Conservation (phyloP, 2,329 filamentous ascomycete genomes). For the Lasiodiplodia theobromae region DNA sequence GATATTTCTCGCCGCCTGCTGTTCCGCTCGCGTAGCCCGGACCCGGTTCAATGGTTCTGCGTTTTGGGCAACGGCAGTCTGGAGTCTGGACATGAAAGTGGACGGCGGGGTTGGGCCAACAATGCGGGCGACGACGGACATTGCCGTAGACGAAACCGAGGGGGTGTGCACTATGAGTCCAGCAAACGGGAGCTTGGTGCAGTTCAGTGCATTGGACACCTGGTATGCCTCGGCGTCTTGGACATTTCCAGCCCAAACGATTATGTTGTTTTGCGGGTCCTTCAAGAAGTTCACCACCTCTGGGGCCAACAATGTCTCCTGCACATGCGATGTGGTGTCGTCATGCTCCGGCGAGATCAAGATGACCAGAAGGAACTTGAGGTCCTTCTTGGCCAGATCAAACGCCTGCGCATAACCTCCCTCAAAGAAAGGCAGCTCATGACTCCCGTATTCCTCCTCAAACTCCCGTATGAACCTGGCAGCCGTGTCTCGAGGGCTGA, state of each 20-base stretch:
- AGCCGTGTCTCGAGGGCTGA: constrained; percentile 87
- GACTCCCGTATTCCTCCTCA: constrained; percentile 86
- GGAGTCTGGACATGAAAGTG: constrained; percentile 79
- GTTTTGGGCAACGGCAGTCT: constrained; percentile 75
- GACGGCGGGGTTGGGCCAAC: constrained; percentile 73
- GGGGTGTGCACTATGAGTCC: constrained; percentile 88
- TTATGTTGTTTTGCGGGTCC: constrained; percentile 76
- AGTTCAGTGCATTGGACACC: constrained; percentile 83
- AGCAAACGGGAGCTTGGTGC: constrained; percentile 91
- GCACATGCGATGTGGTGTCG: constrained; percentile 82
- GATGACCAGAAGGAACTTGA: constrained; percentile 90
- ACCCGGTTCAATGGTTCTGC: constrained; percentile 76
- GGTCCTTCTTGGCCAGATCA: constrained; percentile 85
- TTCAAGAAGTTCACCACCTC: constrained; percentile 78
- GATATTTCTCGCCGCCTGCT: constrained; percentile 80
- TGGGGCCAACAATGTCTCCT: constrained; percentile 78
- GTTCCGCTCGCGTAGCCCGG: constrained; percentile 77
- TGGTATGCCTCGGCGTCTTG: constrained; percentile 94
- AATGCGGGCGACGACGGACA: constrained; percentile 86
- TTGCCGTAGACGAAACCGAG: constrained; percentile 80
- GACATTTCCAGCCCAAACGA: constrained; percentile 93
- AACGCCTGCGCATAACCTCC: constrained; percentile 91
- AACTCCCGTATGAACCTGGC: constrained; percentile 91
- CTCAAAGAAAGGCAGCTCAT: constrained; percentile 79
- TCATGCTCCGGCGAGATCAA: constrained; percentile 94